Base-by-base conservation (phyloP, 2,329 filamentous ascomycete genomes). In the Xylaria arbuscula region DNA sequence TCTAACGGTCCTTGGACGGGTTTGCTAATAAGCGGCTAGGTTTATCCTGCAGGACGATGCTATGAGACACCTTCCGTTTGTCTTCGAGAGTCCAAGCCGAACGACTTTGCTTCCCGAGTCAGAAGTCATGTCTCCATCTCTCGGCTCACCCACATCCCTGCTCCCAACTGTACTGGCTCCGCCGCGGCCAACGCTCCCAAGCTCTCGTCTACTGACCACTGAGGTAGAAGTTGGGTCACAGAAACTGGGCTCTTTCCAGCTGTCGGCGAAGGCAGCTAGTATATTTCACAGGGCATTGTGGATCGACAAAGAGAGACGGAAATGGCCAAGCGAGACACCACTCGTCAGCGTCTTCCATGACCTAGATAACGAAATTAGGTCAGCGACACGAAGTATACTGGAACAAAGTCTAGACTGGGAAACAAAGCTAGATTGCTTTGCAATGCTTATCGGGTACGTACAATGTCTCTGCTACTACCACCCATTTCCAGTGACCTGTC, bases 371-470 rank as follows among this genome's bases (percentile, higher is more conserved):
- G 77, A 79, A 66, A 76, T 79, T 48, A 67, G 77, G 36, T 63
- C 67, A 17, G 70, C 76, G 28, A 78, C 77, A 5, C 62, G 70
- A 48, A 71, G 71, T 24, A 69, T 79, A 24, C 59, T 79, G 13
- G 63, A 64, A 17, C 69, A 77, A 19, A 74, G 72, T 36, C 48
- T 75, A 9, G 73, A 78, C 22, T 79, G 77, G 77, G 76, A 78
- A 65, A 62, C 70, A 19, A 72, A 73, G 57, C 75, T 79, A 1
- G 77, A 79, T 50, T 78, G 77, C 57, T 79, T 79, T 47, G 75
- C 77, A 5, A 78, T 79, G 76, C 72, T 77, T n/a, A 69, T 76
- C 34, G 76, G 76, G 77, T 78, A 74, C 32, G 70, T 70, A n/a
- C 53, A 17, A 42, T 45, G 1, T 17, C n/a, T 28, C 28, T 28